Percentiles rank a stretch among this genome's conserved stretches.
These are phyloP conservation scores for Trypanosoma brucei DNA, from an alignment of 208 protist species.

Conservation along the genomic window DNA sequence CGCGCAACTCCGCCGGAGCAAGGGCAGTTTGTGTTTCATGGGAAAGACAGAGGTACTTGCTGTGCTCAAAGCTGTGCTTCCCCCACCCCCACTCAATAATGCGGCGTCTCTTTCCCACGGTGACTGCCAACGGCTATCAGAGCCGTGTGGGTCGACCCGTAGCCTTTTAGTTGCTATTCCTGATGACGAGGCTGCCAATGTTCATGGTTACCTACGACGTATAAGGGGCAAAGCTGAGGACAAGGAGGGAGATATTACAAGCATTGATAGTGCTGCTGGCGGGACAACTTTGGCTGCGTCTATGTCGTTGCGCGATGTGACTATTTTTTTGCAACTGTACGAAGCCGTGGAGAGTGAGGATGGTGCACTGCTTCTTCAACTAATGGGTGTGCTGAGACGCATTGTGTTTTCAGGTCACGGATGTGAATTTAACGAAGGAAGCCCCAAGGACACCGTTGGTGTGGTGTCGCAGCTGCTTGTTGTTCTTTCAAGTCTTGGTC, in stretches of 20 bases:
- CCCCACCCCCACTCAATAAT: background rate
- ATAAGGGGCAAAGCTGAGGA: background rate
- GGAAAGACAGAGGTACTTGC: conserved; percentile 16
- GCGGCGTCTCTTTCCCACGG: no score
- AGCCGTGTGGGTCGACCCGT: background rate
- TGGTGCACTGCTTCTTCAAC: conserved; percentile 48
- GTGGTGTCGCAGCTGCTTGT: conserved; percentile 42
- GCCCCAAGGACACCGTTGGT: background rate
- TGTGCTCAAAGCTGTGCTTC: conserved; percentile 11
- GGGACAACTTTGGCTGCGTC: background rate
- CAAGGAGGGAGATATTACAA: background rate
- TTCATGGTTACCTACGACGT: conserved; percentile 1
- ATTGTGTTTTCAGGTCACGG: conserved; percentile 17
- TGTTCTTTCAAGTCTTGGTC: conserved; percentile 40
- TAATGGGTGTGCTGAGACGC: conserved; percentile 49
- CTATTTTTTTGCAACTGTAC: conserved; percentile 55
- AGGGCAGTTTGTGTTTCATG: background rate
- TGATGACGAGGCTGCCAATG: conserved; percentile 7
- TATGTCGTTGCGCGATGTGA: conserved; percentile 40
- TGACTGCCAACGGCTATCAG: background rate
- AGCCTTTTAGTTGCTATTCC: conserved; percentile 9
- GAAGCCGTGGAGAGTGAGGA: conserved; percentile 45
- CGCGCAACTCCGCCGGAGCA: background rate
- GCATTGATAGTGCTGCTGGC: background rate
- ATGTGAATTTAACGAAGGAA: background rate